Evolutionary conservation across 306 rosid genomes (phyloP), one percentile per base, ranked within the genome.

Genomic region (Pueraria montana): DNA sequence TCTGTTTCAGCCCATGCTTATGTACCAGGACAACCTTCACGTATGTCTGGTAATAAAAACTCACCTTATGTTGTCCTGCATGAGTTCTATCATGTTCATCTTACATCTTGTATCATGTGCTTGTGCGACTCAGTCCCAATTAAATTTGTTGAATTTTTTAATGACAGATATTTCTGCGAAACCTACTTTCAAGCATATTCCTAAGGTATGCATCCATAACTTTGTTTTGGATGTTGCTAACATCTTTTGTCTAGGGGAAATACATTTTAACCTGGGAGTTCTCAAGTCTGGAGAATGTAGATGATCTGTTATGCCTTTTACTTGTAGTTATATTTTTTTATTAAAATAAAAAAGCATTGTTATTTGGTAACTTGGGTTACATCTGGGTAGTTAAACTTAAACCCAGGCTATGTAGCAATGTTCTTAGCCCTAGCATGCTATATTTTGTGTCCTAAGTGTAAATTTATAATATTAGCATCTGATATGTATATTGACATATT

Each of bases 161-260:
- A 48, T 80, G 71, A 43, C 94, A 91, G 96, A 79, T 69, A 70
- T 50, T 83, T 73, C 93, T 75, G 84, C 84, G 0, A 92, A 89
- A 72, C 97, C 92, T 71, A 78, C 89, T 78, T 92, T 93, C 96
- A 93, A 93, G 87, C 98, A 96, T 84, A 91, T 96, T 70, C 99
- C 99, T 38, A 96, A 96, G 99, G 99, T 96, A 65, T 80, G 84
- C 74, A 87, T 74, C 85, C 79, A 64, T 58, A 68, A 26, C 72
- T 76, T 80, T 50, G 49, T 78, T 62, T 63, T 72, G 21, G 78
- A 84, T 58, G 71, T 65, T 62, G 40, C 43, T 52, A 18, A 61
- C 58, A 16, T 55, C 14, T 72, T 65, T 74, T 11, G 79, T 74
- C 72, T 78, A 49, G 4, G 58, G n/a, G 56, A 43, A 48, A 62